Evolutionary conservation across 306 rosid genomes (phyloP).

Genomic region (Arachis stenosperma): DNA sequence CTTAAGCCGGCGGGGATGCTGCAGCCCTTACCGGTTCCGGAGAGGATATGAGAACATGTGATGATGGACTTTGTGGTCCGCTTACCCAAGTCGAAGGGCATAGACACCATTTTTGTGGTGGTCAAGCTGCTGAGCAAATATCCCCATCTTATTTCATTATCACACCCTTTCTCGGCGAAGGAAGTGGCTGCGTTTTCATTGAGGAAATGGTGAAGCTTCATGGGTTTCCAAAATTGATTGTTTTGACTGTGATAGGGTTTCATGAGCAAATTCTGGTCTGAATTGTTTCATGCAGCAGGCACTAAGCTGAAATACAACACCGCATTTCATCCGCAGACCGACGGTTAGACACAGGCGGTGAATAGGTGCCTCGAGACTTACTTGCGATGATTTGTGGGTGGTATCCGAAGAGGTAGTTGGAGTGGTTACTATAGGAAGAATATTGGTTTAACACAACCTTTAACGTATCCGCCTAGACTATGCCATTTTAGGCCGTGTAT

Average conservation of each 20-base stretch:
- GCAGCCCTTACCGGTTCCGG: too few species aligned
- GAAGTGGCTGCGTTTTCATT: neutral
- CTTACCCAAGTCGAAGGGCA: too few species aligned
- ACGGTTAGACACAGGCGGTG: neutral
- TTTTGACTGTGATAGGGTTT: neutral
- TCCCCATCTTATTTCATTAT: too few species aligned
- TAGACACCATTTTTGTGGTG: too few species aligned
- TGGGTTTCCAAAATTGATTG: neutral
- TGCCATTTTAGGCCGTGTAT: neutral
- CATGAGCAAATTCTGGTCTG: neutral
- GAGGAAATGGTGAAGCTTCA: neutral
- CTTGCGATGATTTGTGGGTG: neutral
- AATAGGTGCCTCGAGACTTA: neutral
- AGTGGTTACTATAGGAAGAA: neutral
- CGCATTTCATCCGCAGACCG: neutral
- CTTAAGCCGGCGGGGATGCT: too few species aligned
- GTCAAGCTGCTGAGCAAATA: too few species aligned
- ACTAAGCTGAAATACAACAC: neutral
- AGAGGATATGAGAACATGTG: too few species aligned
- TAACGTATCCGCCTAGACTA: neutral
- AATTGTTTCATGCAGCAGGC: neutral
- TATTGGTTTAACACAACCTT: neutral
- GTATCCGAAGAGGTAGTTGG: neutral
- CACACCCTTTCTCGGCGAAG: neutral
- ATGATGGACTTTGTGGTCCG: too few species aligned